Conservation (phyloP, 2,329 filamentous ascomycete species). For the Exophiala spinifera region DNA sequence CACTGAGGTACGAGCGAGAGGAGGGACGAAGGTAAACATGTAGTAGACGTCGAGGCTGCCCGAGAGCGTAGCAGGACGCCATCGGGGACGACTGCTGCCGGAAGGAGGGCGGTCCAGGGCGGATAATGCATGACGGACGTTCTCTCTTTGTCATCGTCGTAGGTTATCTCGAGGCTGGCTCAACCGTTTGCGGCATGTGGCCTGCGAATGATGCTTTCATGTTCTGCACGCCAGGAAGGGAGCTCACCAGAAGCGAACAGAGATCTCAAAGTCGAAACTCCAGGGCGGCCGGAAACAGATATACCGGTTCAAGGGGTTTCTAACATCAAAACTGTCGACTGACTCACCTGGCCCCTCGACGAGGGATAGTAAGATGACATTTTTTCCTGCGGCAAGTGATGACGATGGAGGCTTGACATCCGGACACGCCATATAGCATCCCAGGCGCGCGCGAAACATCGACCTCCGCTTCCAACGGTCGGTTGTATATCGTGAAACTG, state of each 20-base stretch:
- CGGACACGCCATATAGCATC: not conserved
- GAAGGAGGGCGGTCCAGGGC: constrained; percentile 14
- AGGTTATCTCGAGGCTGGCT: constrained; percentile 10
- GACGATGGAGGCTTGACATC: constrained; percentile 21
- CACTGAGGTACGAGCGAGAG: constrained; percentile 45
- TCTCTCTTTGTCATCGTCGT: constrained; percentile 22
- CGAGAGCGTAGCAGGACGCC: constrained; percentile 9
- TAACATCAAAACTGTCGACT: constrained; percentile 3
- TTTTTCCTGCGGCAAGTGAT: constrained; percentile 9
- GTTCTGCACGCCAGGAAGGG: not conserved
- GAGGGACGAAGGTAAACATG: constrained; percentile 25
- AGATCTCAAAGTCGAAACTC: not conserved
- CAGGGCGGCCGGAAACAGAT: constrained; percentile 7
- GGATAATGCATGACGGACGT: constrained; percentile 16
- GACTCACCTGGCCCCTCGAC: constrained; percentile 18
- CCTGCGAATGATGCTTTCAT: constrained; percentile 13
- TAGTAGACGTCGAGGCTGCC: constrained; percentile 18
- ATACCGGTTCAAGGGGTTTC: constrained; percentile 9
- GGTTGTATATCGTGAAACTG: constrained; percentile 20
- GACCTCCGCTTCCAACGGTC: constrained; percentile 8
- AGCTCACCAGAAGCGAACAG: constrained; percentile 4
- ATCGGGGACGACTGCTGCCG: constrained; percentile 10
- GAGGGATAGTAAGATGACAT: constrained; percentile 11
- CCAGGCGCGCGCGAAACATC: not conserved
- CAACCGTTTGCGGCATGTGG: constrained; percentile 20